Evolutionary conservation across 495 filamentous ascomycete species (phyloP), one percentile per base, ranked within the genome.

Genomic region (Friedmanniomyces endolithicus): DNA sequence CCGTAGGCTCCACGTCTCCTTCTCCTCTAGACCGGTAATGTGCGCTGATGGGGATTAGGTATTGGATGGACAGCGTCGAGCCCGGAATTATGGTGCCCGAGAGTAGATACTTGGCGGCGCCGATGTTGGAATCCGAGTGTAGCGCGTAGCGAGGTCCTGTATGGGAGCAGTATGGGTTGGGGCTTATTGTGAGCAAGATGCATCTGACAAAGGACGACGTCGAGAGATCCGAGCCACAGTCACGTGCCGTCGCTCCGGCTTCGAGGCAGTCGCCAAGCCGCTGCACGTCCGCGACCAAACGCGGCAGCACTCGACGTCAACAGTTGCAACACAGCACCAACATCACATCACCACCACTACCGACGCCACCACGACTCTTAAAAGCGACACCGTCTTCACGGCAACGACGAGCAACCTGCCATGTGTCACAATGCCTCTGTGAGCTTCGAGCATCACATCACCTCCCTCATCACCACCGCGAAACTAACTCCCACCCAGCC

Each of bases 361-460:
- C n/a, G n/a, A n/a, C n/a, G n/a, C n/a, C n/a, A n/a, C n/a, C n/a
- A n/a, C n/a, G n/a, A n/a, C n/a, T n/a, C n/a, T n/a, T n/a, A n/a
- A n/a, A n/a, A n/a, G n/a, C n/a, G 6, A 11, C 24, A n/a, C 2
- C 29, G 29, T 2, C 11, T 24, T 16, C 25, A 50, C 47, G 24
- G 4, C 9, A 31, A 31, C 27, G 27, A 31, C 9, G 27, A 31
- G 27, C 27, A 9, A 4, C 39, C 40, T 20, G 25, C 31, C 37
- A 60, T 55, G 52, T 22, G 45, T 24, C 37, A 57, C 3, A 20
- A 61, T 61, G 59, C 59, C 59, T 24, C 27, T 57, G 59, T 61
- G 25, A 53, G 59, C 47, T 17, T 50, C 25, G 16, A n/a, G 6
- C 39, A n/a, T 6, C 39, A 6, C 39, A 3, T 41, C 14, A n/a